These are phyloP conservation scores for Citrus sp. DNA, from an alignment of 345 rosid genomes.

Conservation along the genomic window DNA sequence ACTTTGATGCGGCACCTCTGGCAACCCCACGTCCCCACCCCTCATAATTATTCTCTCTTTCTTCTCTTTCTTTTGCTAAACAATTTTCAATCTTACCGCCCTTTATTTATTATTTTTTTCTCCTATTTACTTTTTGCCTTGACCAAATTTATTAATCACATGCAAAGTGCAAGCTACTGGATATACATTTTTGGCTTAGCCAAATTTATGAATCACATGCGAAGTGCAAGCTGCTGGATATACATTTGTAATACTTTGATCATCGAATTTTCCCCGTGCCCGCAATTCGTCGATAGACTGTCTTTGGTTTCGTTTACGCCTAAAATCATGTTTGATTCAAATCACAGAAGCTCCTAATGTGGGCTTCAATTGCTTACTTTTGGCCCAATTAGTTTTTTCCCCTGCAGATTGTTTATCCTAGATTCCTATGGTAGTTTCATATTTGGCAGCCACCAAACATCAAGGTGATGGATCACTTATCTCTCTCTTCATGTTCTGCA, in stretches of 20 bases:
- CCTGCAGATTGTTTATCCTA: not conserved
- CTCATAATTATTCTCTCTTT: not conserved
- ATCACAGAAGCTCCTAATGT: not conserved
- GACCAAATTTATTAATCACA: not conserved
- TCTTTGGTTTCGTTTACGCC: not conserved
- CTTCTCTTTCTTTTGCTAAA: not conserved
- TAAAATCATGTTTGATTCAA: not conserved
- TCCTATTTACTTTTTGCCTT: not conserved
- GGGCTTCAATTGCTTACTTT: not conserved
- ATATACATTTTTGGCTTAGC: not conserved
- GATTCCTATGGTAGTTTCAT: not conserved
- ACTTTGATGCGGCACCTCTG: conserved; percentile 2
- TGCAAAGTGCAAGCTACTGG: not conserved
- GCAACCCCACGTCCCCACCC: not conserved
- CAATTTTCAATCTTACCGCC: not conserved
- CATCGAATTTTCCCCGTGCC: not conserved
- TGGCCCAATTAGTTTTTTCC: not conserved
- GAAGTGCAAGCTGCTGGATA: not conserved
- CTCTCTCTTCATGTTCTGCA: not conserved
- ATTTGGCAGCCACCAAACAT: not conserved
- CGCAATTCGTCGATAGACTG: too few relatives aligned
- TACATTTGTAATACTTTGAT: too few relatives aligned
- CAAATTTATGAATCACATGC: not conserved
- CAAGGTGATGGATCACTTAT: too few relatives aligned
- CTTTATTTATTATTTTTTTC: not conserved